These are phyloP conservation scores for Ustilago tritici DNA, from an alignment of 1,284 basidiomycete genomes.

Conservation along the genomic window DNA sequence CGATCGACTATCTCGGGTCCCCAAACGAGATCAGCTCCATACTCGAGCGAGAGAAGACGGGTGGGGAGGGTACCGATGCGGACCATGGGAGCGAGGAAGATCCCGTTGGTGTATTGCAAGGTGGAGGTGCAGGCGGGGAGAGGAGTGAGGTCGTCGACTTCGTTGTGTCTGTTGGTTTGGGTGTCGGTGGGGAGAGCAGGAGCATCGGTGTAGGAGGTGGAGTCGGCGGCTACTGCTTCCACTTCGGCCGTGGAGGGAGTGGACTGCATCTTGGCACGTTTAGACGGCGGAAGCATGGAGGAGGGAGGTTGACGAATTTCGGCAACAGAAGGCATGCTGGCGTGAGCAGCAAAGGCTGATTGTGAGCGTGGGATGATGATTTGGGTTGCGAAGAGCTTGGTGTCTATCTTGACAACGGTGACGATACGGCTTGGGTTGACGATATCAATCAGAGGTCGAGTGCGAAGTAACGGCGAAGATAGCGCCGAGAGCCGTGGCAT, in stretches of 20 bases:
- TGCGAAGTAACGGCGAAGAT: slow-evolving; percentile 23
- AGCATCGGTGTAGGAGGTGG: slow-evolving; percentile 33
- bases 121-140: slow-evolving; percentile 41
- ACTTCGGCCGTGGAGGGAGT: slow-evolving; percentile 17
- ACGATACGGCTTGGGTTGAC: neutral
- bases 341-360: slow-evolving; percentile 9
- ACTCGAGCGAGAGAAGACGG: slow-evolving; percentile 86
- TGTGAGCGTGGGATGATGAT: neutral
- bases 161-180: slow-evolving; percentile 9
- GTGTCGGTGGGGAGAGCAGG: slow-evolving; percentile 9
- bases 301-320: slow-evolving; percentile 30
- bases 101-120: slow-evolving; percentile 49
- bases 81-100: slow-evolving; percentile 69
- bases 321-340: slow-evolving; percentile 54
- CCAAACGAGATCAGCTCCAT: slow-evolving; percentile 96
- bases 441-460: neutral
- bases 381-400: neutral
- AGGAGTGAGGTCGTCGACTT: slow-evolving; percentile 39
- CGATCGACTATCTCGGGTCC: slow-evolving; percentile 96
- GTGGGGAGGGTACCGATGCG: slow-evolving; percentile 75
- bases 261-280: slow-evolving; percentile 41
- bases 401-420: neutral
- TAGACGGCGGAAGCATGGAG: slow-evolving; percentile 44
- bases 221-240: slow-evolving; percentile 42
- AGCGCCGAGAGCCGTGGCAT: slow-evolving; percentile 40